Base-by-base conservation (phyloP, 1,284 basidiomycete species). In the Thecaphora thlaspeos region DNA sequence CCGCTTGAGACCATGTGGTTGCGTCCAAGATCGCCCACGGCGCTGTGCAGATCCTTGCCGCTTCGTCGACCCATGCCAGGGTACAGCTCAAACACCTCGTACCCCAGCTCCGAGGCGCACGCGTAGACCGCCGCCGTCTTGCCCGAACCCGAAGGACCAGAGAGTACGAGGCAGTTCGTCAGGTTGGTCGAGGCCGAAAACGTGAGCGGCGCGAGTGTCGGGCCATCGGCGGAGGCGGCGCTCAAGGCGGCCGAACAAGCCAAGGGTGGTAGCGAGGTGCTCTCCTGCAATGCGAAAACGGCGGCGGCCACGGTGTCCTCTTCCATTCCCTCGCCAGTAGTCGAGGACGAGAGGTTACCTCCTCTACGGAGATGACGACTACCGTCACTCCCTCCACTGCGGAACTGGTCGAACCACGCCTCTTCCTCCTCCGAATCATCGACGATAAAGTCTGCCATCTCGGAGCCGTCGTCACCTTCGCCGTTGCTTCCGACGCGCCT, bases 1-100 rank as follows among this genome's bases (percentile, higher is more conserved):
- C 68, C 71, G 21, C 57, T 57, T 10, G 49, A 51, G 18, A 77
- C 76, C 70, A 75, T 75, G 56, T 77, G 76, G 77, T 96, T 98
- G 79, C 85, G 89, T 11, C 90, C 90, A 1, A 96, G 89, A 64
- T 95, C 91, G 11, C 95, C 95, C 21, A 98, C 86, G 54, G 94
- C 83, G 48, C 83, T 82, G 48, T 88, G 85, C 52, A 99, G 80
- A 60, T 86, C 89, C 32, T 86, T 82, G 2, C 88, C 90, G 41
- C 85, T 89, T 21, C 95, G 84, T 71, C 85, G 88, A 9, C 73
- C 73, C 54, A 93, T 87, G 4, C 95, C 95, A n/a, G 95, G 89
- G 79, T 92, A 90, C 10, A 98, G 90, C 78, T 99, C 95, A 73
- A 98, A 96, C 12, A 98, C 86, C 46, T 95, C 90, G 88, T 89